Base-by-base conservation (phyloP, 371 early-diverging fungal species). In the Conidiobolus incongruus region DNA sequence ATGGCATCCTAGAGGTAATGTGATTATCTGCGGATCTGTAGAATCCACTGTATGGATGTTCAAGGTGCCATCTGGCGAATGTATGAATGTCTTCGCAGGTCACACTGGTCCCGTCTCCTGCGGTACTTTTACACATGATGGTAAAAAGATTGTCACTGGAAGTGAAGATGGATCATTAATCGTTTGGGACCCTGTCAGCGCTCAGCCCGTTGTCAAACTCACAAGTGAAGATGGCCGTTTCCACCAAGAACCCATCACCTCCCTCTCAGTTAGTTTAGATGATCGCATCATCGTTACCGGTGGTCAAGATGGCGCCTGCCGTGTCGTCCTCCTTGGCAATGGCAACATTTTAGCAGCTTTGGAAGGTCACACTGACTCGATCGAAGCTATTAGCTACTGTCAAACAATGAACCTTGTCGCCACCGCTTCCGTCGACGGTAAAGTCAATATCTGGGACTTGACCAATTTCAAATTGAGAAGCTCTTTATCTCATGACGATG, bases 31-130 rank as follows among this genome's bases (percentile, higher is more conserved):
- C 4, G 95, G 94, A 26, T 69, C 81, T 23, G 62, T 59, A 19
- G 97, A 95, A 57, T 76, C 78, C 1, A 80, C 83, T 1, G 55
- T 93, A 40, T 94, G 93, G 93, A 89, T 94, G 92, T 89, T 84
- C 84, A 75, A 78, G 52, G 66, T 88, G 58, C 90, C 88, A 2
- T 65, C 64, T 5, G 90, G 91, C 26, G 68, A 69, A 29, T 82
- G 77, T 52, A 90, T 96, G 91, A 78, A 81, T 41, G 86, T 92
- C 13, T 91, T 96, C 51, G 70, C 71, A 19, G 89, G 90, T 12
- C 92, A 92, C 54, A 58, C 77, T 35, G 81, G 63, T 10, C 61
- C 86, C 13, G 83, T 89, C 15, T 79, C 85, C 3, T 75, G 81
- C 39, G 95, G 92, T 10, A 59, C 66, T 45, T 95, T 93, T 49